phyloP scores from a whole-genome alignment of 805 yeast genomes.

The Jamesozyma lodderae region DNA sequence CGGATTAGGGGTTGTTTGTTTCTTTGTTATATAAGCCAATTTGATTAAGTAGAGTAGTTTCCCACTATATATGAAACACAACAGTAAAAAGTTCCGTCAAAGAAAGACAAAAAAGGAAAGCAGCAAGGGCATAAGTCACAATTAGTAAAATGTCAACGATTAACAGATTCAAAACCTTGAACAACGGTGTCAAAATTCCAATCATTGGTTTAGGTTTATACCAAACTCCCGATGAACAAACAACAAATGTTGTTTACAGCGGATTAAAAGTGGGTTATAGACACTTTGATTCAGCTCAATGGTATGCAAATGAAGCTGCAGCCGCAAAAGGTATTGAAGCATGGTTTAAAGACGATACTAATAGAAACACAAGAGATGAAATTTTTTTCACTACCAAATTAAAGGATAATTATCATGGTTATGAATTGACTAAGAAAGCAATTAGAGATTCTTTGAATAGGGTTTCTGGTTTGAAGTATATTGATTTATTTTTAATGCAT shows the following conservation, averaged over 20 bases:
- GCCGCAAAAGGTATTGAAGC: constrained; percentile 48
- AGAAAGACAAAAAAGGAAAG: too few species aligned
- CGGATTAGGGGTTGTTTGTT: too few species aligned
- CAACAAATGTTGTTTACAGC: constrained; percentile 37
- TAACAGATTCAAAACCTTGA: constrained; percentile 29
- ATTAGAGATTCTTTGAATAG: constrained; percentile 44
- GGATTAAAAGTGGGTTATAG: constrained; percentile 63
- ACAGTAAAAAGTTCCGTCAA: too few species aligned
- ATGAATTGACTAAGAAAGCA: constrained; percentile 45
- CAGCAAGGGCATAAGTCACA: too few species aligned
- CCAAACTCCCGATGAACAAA: constrained; percentile 31
- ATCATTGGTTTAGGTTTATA: constrained; percentile 49
- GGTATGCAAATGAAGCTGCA: constrained; percentile 53
- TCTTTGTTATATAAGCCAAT: too few species aligned
- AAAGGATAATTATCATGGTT: constrained; percentile 59
- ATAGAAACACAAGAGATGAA: constrained; percentile 35
- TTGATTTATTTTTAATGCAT: constrained; percentile 62
- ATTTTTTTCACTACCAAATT: constrained; percentile 60
- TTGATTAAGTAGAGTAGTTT: too few species aligned
- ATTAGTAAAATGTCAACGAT: background rate
- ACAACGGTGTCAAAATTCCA: constrained; percentile 49
- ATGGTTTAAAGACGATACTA: constrained; percentile 41
- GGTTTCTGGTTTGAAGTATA: constrained; percentile 48
- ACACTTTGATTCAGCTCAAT: constrained; percentile 62
- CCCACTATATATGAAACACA: too few species aligned